These are phyloP conservation scores for Lachnellula cervina DNA, from an alignment of 2,329 filamentous ascomycete species.

Conservation along the genomic window DNA sequence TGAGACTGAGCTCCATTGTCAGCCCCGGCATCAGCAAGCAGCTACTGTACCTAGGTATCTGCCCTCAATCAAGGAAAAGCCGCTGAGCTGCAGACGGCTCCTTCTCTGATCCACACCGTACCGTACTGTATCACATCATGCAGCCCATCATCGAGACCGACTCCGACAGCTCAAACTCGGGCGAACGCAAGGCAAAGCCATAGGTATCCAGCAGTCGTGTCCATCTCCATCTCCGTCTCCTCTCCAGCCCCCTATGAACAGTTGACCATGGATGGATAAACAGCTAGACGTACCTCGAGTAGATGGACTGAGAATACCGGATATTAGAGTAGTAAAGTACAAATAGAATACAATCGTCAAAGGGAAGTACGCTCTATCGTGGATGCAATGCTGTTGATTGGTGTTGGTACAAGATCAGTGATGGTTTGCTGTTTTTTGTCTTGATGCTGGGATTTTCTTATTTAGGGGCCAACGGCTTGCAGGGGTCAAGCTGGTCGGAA, in stretches of 20 bases:
- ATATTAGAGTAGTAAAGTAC: conserved; percentile 13
- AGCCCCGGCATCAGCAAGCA: neutral
- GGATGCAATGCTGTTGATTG: conserved; percentile 9
- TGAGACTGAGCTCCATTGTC: neutral
- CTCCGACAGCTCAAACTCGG: neutral
- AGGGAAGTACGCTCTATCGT: conserved; percentile 7
- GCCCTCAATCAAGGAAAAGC: neutral
- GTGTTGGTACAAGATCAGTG: conserved; percentile 17
- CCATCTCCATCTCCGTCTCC: neutral
- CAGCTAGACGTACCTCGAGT: neutral
- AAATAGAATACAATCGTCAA: conserved; percentile 14
- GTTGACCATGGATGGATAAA: neutral
- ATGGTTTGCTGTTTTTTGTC: neutral
- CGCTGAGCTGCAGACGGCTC: neutral
- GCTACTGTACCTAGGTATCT: too few relatives aligned
- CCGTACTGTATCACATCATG: neutral
- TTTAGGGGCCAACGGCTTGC: conserved; percentile 5
- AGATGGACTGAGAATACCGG: neutral
- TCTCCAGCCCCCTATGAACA: neutral
- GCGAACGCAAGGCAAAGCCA: neutral
- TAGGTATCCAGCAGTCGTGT: too few relatives aligned
- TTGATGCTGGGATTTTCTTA: conserved; percentile 12
- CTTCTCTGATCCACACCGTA: conserved; percentile 9
- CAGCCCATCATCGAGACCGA: neutral
- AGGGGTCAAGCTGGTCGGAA: too few relatives aligned